phyloP scores from a whole-genome alignment of 345 rosid genomes.

The Syzygium jambos region DNA sequence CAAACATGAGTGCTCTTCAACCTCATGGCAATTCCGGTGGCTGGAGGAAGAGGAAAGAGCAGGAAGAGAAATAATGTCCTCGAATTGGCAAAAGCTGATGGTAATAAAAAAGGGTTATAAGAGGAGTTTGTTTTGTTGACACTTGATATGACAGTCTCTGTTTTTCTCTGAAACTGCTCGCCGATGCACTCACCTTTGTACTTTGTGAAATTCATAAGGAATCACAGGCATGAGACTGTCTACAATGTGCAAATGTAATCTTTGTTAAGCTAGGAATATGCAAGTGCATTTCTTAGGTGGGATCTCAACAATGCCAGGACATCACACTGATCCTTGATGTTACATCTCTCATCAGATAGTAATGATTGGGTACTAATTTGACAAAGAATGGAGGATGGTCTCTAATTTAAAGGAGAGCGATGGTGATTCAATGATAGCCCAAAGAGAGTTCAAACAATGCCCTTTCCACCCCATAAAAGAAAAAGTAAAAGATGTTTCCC shows the following conservation, averaged over 20 bases:
- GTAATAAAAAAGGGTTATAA: neutral
- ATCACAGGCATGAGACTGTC: neutral
- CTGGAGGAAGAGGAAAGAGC: neutral
- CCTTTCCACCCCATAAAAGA: neutral
- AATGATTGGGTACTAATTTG: neutral
- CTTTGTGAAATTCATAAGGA: neutral
- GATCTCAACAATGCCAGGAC: neutral
- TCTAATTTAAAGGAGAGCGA: neutral
- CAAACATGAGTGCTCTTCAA: neutral
- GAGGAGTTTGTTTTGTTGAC: neutral
- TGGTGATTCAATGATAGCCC: neutral
- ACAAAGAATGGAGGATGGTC: neutral
- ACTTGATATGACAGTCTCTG: neutral
- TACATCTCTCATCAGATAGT: neutral
- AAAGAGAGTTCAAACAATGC: neutral
- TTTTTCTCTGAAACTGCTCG: neutral
- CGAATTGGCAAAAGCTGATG: neutral
- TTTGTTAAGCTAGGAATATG: neutral
- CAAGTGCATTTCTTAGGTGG: neutral
- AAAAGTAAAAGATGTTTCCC: neutral
- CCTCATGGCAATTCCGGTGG: neutral
- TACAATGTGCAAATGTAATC: neutral
- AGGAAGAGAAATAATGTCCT: neutral
- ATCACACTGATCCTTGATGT: neutral
- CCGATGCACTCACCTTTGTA: neutral